Conservation (phyloP, 108 stramenopile species). For the Cylindrotheca fusiformis region DNA sequence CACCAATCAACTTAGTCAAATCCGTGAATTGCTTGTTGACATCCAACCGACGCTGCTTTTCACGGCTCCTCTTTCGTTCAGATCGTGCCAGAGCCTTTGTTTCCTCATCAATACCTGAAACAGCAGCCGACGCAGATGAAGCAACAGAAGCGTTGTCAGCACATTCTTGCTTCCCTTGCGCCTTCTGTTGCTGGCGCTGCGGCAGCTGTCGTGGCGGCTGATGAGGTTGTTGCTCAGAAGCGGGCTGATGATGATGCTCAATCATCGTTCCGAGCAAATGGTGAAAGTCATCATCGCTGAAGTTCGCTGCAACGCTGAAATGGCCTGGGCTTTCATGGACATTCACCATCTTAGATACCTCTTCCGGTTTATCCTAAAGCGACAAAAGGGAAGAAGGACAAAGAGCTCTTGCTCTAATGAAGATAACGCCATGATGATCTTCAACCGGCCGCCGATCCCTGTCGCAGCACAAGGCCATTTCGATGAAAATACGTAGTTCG, state of each 20-base stretch:
- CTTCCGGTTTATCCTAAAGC: too few species aligned
- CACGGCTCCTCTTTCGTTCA: slow-evolving; percentile 78
- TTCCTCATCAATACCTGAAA: slow-evolving; percentile 11
- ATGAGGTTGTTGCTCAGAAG: neutral
- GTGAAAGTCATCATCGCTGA: slow-evolving; percentile 17
- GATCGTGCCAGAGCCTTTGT: slow-evolving; percentile 52
- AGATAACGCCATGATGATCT: too few species aligned
- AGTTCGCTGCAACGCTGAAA: slow-evolving; percentile 14
- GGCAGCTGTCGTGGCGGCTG: slow-evolving; percentile 21
- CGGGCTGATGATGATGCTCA: slow-evolving; percentile 7
- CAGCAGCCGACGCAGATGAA: neutral
- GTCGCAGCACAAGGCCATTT: too few species aligned
- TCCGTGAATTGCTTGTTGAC: slow-evolving; percentile 73
- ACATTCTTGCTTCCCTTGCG: slow-evolving; percentile 40
- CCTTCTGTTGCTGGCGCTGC: slow-evolving; percentile 50
- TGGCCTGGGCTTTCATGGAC: too few species aligned
- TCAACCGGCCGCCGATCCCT: too few species aligned
- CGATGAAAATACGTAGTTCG: too few species aligned
- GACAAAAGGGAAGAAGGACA: too few species aligned
- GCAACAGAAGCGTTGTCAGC: neutral
- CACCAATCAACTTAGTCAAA: slow-evolving; percentile 58
- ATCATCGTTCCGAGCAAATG: slow-evolving; percentile 20
- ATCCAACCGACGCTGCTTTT: slow-evolving; percentile 75
- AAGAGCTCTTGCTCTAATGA: too few species aligned
- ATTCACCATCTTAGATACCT: too few species aligned